Evolutionary conservation across 2,329 filamentous ascomycete species (phyloP).

Genomic region (Orbilia blumenaviensis): DNA sequence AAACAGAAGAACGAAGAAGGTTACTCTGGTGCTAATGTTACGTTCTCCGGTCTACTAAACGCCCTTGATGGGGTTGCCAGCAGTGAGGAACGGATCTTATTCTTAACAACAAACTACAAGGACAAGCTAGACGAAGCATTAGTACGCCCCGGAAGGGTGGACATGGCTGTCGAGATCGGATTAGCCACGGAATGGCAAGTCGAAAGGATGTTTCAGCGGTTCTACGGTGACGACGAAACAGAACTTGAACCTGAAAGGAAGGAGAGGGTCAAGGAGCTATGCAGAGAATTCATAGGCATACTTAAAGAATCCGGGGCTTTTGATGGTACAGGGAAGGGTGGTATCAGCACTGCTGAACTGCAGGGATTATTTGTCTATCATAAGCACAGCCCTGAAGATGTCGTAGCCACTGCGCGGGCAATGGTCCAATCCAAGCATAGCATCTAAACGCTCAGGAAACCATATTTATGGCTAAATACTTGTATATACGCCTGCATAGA

Average conservation of each 20-base stretch:
- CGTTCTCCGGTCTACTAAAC: slow-evolving; percentile 89
- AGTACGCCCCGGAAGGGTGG: slow-evolving; percentile 88
- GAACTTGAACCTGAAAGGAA: slow-evolving; percentile 68
- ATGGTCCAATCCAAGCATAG: slow-evolving; percentile 13
- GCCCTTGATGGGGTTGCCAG: slow-evolving; percentile 91
- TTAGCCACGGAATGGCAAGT: slow-evolving; percentile 89
- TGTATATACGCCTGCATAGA: background rate
- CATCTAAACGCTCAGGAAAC: background rate
- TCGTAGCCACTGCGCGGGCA: slow-evolving; percentile 71
- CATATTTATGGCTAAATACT: background rate
- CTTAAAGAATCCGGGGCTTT: slow-evolving; percentile 77
- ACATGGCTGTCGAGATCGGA: slow-evolving; percentile 89
- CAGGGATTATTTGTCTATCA: slow-evolving; percentile 96
- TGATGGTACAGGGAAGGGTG: slow-evolving; percentile 62
- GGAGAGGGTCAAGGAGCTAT: slow-evolving; percentile 67
- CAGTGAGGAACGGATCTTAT: slow-evolving; percentile 90
- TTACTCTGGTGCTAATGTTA: slow-evolving; percentile 86
- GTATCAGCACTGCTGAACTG: slow-evolving; percentile 81
- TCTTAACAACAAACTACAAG: slow-evolving; percentile 93
- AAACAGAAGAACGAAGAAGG: slow-evolving; percentile 80
- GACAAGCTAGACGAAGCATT: slow-evolving; percentile 88
- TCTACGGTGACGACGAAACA: slow-evolving; percentile 71
- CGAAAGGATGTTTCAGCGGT: slow-evolving; percentile 87
- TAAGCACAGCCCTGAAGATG: slow-evolving; percentile 87
- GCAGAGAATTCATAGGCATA: slow-evolving; percentile 72